Evolutionary conservation across 2,329 filamentous ascomycete genomes (phyloP).

Genomic region (Aspergillus floridensis): DNA sequence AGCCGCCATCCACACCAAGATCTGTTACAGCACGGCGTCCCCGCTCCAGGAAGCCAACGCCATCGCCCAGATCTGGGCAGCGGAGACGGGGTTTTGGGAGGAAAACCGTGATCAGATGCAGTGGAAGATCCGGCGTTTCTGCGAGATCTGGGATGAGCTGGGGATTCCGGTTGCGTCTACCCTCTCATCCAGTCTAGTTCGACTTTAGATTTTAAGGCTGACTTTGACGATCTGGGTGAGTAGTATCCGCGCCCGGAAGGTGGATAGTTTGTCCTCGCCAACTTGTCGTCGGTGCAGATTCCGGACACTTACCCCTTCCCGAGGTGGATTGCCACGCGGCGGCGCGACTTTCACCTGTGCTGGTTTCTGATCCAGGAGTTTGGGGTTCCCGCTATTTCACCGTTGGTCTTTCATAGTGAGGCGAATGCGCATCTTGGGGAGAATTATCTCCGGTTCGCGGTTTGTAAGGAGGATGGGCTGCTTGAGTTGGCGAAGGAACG

Average conservation of each 20-base stretch:
- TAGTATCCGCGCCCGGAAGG: neutral
- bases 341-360: neutral
- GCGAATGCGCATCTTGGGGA: neutral
- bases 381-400: neutral
- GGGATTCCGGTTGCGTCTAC: neutral
- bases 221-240: too few relatives aligned
- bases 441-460: neutral
- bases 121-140: too few relatives aligned
- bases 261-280: neutral
- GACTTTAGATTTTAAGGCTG: too few relatives aligned
- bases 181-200: too few relatives aligned
- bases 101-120: too few relatives aligned
- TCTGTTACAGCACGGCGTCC: neutral
- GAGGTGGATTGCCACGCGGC: neutral
- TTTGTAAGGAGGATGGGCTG: neutral
- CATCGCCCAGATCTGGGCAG: neutral
- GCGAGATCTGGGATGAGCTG: too few relatives aligned
- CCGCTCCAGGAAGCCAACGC: neutral
- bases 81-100: neutral
- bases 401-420: neutral
- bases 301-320: neutral
- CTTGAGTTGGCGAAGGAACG: neutral
- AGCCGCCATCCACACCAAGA: too few relatives aligned
- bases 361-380: neutral
- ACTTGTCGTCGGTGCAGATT: neutral